Evolutionary conservation across 2,329 filamentous ascomycete species (phyloP).

Genomic region (Cytospora chrysosperma): DNA sequence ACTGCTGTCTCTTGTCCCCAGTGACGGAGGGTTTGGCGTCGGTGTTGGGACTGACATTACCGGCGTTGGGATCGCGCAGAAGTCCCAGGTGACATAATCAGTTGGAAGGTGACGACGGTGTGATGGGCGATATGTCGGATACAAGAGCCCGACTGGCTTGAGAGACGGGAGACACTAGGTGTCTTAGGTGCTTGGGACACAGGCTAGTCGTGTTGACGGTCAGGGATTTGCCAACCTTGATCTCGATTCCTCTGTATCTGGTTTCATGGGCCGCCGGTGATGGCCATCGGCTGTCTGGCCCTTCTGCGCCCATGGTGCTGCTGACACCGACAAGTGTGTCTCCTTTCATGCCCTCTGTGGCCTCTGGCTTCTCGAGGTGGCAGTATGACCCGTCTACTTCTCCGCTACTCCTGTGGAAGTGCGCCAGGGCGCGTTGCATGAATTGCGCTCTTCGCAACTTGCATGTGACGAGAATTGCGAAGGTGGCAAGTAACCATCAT

Average conservation of each 20-base stretch:
- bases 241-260: background rate
- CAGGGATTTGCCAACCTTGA: background rate
- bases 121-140: too few relatives aligned
- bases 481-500: too few relatives aligned
- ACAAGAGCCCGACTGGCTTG: too few relatives aligned
- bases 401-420: background rate
- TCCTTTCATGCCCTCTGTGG: background rate
- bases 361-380: too few relatives aligned
- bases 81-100: too few relatives aligned
- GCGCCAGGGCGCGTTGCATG: background rate
- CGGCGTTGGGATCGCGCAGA: too few relatives aligned
- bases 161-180: background rate
- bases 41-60: too few relatives aligned
- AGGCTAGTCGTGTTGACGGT: too few relatives aligned
- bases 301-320: background rate
- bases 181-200: background rate
- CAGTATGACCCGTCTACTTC: background rate
- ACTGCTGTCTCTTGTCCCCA: too few relatives aligned
- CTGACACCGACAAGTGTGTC: background rate
- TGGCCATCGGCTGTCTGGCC: background rate
- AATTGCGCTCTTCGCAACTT: background rate
- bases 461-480: background rate
- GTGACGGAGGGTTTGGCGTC: too few relatives aligned
- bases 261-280: background rate
- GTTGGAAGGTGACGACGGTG: too few relatives aligned